Percentiles rank a stretch among this genome's conserved stretches.
These are phyloP conservation scores for Phalaenopsis equestris DNA, from an alignment of 106 monocot genomes.

Conservation along the genomic window DNA sequence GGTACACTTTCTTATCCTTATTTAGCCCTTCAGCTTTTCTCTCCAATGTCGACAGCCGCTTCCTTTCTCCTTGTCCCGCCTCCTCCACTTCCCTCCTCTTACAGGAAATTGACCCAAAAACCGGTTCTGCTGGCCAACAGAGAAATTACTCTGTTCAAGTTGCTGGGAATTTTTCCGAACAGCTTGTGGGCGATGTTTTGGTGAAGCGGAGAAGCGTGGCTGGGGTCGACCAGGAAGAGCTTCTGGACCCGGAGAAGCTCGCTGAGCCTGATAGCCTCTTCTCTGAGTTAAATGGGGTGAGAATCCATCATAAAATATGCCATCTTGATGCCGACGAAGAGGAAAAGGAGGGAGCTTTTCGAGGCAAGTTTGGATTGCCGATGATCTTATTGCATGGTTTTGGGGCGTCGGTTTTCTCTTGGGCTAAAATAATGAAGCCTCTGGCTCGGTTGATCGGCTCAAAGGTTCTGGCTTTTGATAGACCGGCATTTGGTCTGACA, in stretches of 20 bases:
- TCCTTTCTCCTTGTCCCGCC: neutral
- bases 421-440: constrained; percentile 63
- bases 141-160: neutral
- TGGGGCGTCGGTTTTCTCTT: constrained; percentile 82
- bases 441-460: constrained; percentile 47
- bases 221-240: constrained; percentile 72
- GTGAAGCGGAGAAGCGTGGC: constrained; percentile 31
- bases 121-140: constrained; percentile 4
- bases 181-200: constrained; percentile 13
- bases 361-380: constrained; percentile 31
- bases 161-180: constrained; percentile 28
- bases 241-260: constrained; percentile 46
- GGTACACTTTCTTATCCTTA: neutral
- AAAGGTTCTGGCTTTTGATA: constrained; percentile 87
- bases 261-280: constrained; percentile 79
- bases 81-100: neutral
- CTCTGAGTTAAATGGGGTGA: constrained; percentile 60
- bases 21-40: no score
- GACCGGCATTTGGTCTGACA: constrained; percentile 91
- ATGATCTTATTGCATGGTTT: constrained; percentile 78
- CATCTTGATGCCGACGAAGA: constrained; percentile 23
- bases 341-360: neutral
- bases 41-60: neutral
- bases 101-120: neutral
- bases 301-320: constrained; percentile 74